Evolutionary conservation across 495 filamentous ascomycete genomes (phyloP), one percentile per base, ranked within the genome.

Genomic region (Aeminium ludgeri): DNA sequence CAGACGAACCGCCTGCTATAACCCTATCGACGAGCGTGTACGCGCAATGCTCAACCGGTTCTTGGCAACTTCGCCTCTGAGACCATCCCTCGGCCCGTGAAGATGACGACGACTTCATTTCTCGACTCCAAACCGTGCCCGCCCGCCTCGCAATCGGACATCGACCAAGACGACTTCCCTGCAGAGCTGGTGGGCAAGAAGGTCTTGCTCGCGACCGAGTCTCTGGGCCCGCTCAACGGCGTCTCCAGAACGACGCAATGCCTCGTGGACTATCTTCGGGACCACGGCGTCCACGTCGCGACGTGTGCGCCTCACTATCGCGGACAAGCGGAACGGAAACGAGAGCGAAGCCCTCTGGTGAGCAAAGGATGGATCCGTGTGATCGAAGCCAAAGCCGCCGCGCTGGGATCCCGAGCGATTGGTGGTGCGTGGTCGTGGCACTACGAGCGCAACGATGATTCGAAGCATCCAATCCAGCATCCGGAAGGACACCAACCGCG

Each of bases 171-270:
- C 42, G 36, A 41, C 30, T 71, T 69, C 39, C 73, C 73, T 1
- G 43, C 47, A n/a, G 51, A 55, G 10, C 57, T 77, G 16, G 45
- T 59, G 6, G 67, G 68, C 23, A 71, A 68, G 52, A 64, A 65
- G 46, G 59, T 77, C 43, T 57, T 79, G 2, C 61, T 77, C 25
- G 73, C 72, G 20, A 75, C 73, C 7, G 74, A 79, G 50, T 74
- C 71, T 12, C 69, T 75, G 45, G 74, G 73, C 19, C 74, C 72
- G 0, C 70, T 77, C 44, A 79, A 79, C 50, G 73, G 74, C 13
- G 74, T 79, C 32, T 73, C 68, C 51, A 61, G 70, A 32, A 79
- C 72, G 0, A 77, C 74, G 1, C 58, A 67, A 50, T 72, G 68
- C 59, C 59, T 79, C 17, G 65, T 77, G 17, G 65, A 73, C 47